Percentiles rank a stretch among this genome's conserved stretches.
Conservation (phyloP, 306 rosid genomes). For the Glycine soja region DNA sequence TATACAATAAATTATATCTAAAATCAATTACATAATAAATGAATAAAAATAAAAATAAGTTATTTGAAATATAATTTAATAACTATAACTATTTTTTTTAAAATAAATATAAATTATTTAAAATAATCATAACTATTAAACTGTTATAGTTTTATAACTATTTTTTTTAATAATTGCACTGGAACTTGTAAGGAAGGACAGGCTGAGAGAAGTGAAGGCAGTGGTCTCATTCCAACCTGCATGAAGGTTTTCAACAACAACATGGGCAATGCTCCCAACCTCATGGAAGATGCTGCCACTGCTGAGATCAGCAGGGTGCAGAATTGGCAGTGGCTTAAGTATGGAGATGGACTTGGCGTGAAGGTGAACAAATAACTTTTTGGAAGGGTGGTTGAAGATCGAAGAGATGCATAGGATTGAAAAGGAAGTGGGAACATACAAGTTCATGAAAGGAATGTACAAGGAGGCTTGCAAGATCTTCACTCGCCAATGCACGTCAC, state of each 20-base stretch:
- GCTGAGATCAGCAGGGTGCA: slow-evolving; percentile 97
- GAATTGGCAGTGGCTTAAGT: slow-evolving; percentile 96
- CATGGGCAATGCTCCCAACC: slow-evolving; percentile 69
- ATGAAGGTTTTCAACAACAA: slow-evolving; percentile 70
- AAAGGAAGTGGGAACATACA: slow-evolving; percentile 76
- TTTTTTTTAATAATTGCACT: slow-evolving; percentile 35
- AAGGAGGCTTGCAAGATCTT: slow-evolving; percentile 78
- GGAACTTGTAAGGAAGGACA: slow-evolving; percentile 85
- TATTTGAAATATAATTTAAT: too few relatives aligned
- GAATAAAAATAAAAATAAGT: too few relatives aligned
- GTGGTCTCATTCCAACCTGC: slow-evolving; percentile 76
- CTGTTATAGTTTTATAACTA: too few relatives aligned
- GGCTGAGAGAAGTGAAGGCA: slow-evolving; percentile 80
- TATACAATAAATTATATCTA: too few relatives aligned
- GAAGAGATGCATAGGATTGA: slow-evolving; percentile 86
- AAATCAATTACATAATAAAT: too few relatives aligned
- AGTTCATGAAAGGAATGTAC: slow-evolving; percentile 74
- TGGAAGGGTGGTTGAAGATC: slow-evolving; percentile 86
- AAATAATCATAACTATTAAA: too few relatives aligned
- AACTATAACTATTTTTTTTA: too few relatives aligned
- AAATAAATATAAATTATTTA: too few relatives aligned
- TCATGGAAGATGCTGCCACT: slow-evolving; percentile 99
- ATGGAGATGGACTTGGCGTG: slow-evolving; percentile 79
- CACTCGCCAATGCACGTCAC: slow-evolving; percentile 75
- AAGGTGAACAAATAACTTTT: slow-evolving; percentile 72